Evolutionary conservation across 1,139 yeast genomes (phyloP).

Genomic region (Hansenula lynferdii): DNA sequence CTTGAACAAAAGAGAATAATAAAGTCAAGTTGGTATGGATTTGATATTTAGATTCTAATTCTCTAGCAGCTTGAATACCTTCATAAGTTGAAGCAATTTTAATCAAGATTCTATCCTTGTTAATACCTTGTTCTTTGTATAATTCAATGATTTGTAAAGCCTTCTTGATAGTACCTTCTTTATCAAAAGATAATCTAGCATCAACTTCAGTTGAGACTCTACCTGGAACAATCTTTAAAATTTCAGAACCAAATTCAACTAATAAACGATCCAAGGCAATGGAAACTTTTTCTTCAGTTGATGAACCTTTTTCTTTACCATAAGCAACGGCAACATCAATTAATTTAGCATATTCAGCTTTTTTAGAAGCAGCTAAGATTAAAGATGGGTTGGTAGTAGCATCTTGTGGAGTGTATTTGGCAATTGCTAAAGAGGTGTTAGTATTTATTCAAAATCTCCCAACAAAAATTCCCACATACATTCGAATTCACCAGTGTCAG

Average conservation of each 20-base stretch:
- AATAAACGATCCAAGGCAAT: slow-evolving; percentile 87
- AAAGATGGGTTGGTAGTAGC: slow-evolving; percentile 99
- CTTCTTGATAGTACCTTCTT: slow-evolving; percentile 87
- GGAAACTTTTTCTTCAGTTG: slow-evolving; percentile 59
- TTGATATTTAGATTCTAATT: slow-evolving; percentile 84
- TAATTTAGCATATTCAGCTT: slow-evolving; percentile 82
- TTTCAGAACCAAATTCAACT: slow-evolving; percentile 94
- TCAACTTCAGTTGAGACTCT: slow-evolving; percentile 99
- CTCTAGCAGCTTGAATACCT: slow-evolving; percentile 98
- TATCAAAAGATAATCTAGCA: slow-evolving; percentile 95
- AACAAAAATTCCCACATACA: slow-evolving; percentile 34
- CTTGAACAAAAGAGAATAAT: slow-evolving; percentile 93
- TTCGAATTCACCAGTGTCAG: slow-evolving; percentile 99
- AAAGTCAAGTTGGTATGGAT: slow-evolving; percentile 95
- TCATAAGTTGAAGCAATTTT: slow-evolving; percentile 99
- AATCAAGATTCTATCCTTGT: slow-evolving; percentile 86
- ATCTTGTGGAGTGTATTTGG: slow-evolving; percentile 98
- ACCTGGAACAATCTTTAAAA: slow-evolving; percentile 94
- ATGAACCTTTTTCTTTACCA: slow-evolving; percentile 50
- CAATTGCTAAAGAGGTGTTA: slow-evolving; percentile 47
- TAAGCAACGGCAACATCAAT: slow-evolving; percentile 88
- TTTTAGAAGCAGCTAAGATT: slow-evolving; percentile 93
- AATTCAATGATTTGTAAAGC: slow-evolving; percentile 83
- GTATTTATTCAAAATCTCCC: too few species aligned
- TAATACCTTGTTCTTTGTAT: slow-evolving; percentile 78